Conservation (phyloP, 1,139 yeast species). For the Meyerozyma athensensis region DNA sequence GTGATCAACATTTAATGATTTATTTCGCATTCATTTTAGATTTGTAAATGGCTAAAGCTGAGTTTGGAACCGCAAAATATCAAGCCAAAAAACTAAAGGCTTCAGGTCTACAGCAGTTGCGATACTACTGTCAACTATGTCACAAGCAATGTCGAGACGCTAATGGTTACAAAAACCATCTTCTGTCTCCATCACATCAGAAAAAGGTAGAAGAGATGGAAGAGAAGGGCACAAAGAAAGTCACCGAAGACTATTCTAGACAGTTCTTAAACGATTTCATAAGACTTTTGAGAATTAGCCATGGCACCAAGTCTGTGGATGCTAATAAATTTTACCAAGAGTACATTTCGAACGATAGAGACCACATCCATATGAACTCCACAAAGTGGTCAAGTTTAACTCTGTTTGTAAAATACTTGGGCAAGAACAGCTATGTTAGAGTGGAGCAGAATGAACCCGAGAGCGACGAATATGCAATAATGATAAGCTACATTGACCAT, state of each 20-base stretch:
- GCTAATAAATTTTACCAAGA: constrained; percentile 91
- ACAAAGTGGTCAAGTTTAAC: constrained; percentile 76
- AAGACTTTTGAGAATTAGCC: constrained; percentile 55
- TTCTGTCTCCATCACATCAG: constrained; percentile 70
- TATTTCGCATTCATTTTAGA: constrained; percentile 2
- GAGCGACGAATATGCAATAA: constrained; percentile 22
- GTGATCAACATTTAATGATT: not conserved
- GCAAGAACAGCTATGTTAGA: constrained; percentile 52
- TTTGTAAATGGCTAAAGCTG: constrained; percentile 44
- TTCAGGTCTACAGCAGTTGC: constrained; percentile 77
- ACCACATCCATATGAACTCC: constrained; percentile 88
- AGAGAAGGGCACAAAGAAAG: constrained; percentile 34
- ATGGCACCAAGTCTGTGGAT: constrained; percentile 76
- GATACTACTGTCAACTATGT: constrained; percentile 89
- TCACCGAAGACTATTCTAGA: constrained; percentile 56
- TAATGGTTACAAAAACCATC: constrained; percentile 89
- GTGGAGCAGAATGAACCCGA: constrained; percentile 41
- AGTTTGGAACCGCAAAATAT: constrained; percentile 78
- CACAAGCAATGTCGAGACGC: constrained; percentile 92
- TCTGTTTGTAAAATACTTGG: constrained; percentile 63
- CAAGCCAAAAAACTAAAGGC: constrained; percentile 75
- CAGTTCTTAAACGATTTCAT: constrained; percentile 65
- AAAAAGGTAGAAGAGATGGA: constrained; percentile 39
- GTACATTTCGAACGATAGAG: constrained; percentile 64
- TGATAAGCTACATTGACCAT: constrained; percentile 1